Evolutionary conservation across 805 yeast genomes (phyloP).

Genomic region (Danielia oregonensis): DNA sequence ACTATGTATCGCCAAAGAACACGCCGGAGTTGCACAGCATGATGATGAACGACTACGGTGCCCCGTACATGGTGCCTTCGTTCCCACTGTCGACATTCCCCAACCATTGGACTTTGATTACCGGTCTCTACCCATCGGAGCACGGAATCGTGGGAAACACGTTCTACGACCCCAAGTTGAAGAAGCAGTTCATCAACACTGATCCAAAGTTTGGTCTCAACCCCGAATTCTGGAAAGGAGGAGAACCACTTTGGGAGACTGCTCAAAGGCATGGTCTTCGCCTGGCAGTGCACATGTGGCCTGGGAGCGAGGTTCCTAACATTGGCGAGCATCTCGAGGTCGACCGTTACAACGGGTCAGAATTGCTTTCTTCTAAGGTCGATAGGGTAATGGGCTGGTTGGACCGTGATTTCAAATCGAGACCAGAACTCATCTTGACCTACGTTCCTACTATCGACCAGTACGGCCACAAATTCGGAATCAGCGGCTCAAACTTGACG

Average conservation of each 20-base stretch:
- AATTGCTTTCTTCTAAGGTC: slow-evolving; percentile 52
- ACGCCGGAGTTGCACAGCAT: slow-evolving; percentile 73
- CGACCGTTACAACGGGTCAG: slow-evolving; percentile 64
- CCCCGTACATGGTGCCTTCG: slow-evolving; percentile 83
- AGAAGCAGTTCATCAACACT: slow-evolving; percentile 61
- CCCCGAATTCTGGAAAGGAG: slow-evolving; percentile 73
- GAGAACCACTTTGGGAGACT: slow-evolving; percentile 86
- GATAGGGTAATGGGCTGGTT: slow-evolving; percentile 64
- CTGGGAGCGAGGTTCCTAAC: slow-evolving; percentile 78
- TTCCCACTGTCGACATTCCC: slow-evolving; percentile 90
- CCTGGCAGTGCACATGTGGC: slow-evolving; percentile 94
- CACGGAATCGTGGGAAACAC: slow-evolving; percentile 88
- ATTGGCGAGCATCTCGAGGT: slow-evolving; percentile 40
- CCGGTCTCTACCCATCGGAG: slow-evolving; percentile 77
- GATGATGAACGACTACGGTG: slow-evolving; percentile 49
- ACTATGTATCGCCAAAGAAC: slow-evolving; percentile 57
- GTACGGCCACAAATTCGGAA: slow-evolving; percentile 72
- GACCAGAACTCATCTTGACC: slow-evolving; percentile 76
- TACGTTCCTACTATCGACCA: slow-evolving; percentile 82
- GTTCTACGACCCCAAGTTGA: slow-evolving; percentile 59
- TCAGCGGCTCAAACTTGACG: slow-evolving; percentile 54
- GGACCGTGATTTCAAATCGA: slow-evolving; percentile 45
- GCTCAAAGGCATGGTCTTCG: slow-evolving; percentile 58
- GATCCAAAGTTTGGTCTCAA: slow-evolving; percentile 49
- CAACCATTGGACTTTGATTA: slow-evolving; percentile 86